A percentile compares a stretch with the other conserved stretches of the same genome.
phyloP scores from a whole-genome alignment of 2,329 filamentous ascomycete species.

The Cercospora sp. region DNA sequence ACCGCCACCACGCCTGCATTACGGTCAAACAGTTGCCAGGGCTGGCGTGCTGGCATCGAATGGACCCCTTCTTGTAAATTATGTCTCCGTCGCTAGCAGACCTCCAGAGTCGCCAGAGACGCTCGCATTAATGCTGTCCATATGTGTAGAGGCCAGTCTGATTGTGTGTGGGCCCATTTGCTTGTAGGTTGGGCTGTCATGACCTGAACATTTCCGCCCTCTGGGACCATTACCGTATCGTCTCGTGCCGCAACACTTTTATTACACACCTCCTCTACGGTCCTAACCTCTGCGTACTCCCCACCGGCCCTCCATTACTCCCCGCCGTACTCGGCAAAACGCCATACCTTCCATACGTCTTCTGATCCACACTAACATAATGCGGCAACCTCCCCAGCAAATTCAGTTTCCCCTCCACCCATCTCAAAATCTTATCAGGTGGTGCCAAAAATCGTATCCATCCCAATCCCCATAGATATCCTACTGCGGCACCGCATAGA shows the following conservation, averaged over 20 bases:
- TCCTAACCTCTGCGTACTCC: conserved; percentile 66
- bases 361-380: conserved; percentile 93
- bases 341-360: conserved; percentile 90
- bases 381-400: conserved; percentile 80
- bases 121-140: background rate
- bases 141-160: background rate
- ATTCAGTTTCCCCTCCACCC: conserved; percentile 85
- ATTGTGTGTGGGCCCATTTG: too few species aligned
- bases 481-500: conserved; percentile 76
- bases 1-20: background rate
- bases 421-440: conserved; percentile 82
- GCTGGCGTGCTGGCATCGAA: background rate
- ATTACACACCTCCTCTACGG: conserved; percentile 47
- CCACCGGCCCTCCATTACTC: conserved; percentile 56
- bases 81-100: background rate
- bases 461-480: conserved; percentile 84
- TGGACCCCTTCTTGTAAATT: background rate
- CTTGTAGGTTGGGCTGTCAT: background rate
- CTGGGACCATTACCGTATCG: background rate
- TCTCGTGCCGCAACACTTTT: background rate
- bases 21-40: background rate
- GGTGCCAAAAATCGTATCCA: conserved; percentile 88
- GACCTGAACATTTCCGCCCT: background rate
- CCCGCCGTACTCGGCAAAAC: conserved; percentile 63
- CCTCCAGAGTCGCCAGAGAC: background rate